Evolutionary conservation across 306 rosid genomes (phyloP).

Genomic region (Rubus idaeus): DNA sequence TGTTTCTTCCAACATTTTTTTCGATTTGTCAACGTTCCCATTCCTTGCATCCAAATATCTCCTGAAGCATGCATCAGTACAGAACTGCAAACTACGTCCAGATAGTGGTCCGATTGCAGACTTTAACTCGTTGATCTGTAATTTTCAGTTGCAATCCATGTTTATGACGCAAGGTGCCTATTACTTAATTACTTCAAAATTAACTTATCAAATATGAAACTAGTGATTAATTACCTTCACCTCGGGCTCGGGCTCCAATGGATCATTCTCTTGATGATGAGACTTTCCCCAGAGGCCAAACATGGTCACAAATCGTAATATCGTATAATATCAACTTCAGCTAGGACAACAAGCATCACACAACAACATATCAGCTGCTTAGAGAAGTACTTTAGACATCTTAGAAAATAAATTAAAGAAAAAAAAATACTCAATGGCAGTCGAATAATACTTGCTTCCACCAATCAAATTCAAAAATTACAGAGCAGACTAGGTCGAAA

Average conservation of each 20-base stretch:
- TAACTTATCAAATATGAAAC: background rate
- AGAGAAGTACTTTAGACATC: background rate
- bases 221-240: constrained; percentile 30
- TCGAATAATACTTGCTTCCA: background rate
- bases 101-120: constrained; percentile 58
- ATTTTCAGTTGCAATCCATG: background rate
- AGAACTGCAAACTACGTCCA: constrained; percentile 32
- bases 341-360: constrained; percentile 8
- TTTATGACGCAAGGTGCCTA: too few relatives aligned
- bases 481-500: background rate
- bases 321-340: constrained; percentile 6
- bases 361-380: background rate
- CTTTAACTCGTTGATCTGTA: constrained; percentile 68
- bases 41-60: constrained; percentile 49
- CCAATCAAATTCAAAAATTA: background rate
- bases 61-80: constrained; percentile 47
- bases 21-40: constrained; percentile 51
- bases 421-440: background rate
- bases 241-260: constrained; percentile 20
- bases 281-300: constrained; percentile 37
- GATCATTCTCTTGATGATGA: constrained; percentile 37
- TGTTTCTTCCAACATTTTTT: constrained; percentile 73
- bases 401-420: background rate
- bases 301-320: constrained; percentile 18
- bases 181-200: background rate